phyloP scores from a whole-genome alignment of 163 green algal genomes.

The Scenedesmus sp. region DNA sequence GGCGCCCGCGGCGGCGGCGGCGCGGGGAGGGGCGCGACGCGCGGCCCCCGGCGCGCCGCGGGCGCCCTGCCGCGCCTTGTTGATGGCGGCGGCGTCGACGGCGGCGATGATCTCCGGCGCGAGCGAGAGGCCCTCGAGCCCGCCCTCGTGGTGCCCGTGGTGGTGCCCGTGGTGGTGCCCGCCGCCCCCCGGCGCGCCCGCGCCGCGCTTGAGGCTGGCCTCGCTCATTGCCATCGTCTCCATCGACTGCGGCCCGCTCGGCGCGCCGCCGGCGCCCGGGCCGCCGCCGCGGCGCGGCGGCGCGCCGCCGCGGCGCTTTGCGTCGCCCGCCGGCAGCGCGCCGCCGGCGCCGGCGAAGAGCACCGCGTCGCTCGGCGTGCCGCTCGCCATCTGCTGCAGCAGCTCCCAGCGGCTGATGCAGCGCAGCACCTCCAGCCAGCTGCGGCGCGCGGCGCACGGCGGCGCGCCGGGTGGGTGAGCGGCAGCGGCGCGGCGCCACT shows the following conservation, averaged over 20 bases:
- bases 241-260: constrained; percentile 29
- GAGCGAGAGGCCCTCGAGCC: constrained; percentile 27
- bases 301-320: constrained; percentile 12
- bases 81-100: constrained; percentile 71
- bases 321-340: constrained; percentile 7
- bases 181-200: too few relatives aligned
- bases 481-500: background rate
- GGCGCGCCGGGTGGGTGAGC: too few relatives aligned
- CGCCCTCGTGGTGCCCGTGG: too few relatives aligned
- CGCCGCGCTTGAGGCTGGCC: constrained; percentile 48
- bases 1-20: too few relatives aligned
- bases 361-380: constrained; percentile 82
- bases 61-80: constrained; percentile 58
- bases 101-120: constrained; percentile 61
- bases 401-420: constrained; percentile 95
- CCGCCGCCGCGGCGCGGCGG: too few relatives aligned
- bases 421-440: constrained; percentile 93
- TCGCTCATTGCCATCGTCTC: constrained; percentile 53
- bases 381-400: constrained; percentile 84
- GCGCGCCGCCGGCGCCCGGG: too few relatives aligned
- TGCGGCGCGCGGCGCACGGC: constrained; percentile 4
- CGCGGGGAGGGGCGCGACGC: too few relatives aligned
- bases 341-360: constrained; percentile 75
- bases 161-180: background rate
- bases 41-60: too few relatives aligned